Conservation (phyloP, 495 filamentous ascomycete species). For the Penicillium parvum region DNA sequence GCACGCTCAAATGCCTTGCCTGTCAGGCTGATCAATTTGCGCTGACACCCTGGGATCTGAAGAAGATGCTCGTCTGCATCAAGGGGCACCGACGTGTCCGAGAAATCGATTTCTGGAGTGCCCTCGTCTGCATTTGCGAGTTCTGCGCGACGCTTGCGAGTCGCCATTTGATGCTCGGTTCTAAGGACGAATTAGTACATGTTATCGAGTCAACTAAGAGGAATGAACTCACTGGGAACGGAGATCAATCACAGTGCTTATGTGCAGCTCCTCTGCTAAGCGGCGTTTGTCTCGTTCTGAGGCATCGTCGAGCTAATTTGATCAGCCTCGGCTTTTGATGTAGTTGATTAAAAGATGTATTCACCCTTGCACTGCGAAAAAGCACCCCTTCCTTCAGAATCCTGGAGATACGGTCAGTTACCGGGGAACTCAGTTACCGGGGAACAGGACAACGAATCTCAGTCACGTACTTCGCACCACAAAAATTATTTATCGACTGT, state of each 20-base stretch:
- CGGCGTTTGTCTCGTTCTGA: conserved; percentile 56
- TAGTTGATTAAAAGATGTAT: not conserved
- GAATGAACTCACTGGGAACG: conserved; percentile 57
- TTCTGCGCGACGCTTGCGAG: conserved; percentile 55
- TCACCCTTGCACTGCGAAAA: conserved; percentile 72
- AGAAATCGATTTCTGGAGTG: conserved; percentile 16
- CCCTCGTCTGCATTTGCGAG: conserved; percentile 10
- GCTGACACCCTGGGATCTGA: conserved; percentile 56
- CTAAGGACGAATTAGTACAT: conserved; percentile 32
- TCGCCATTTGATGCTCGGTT: conserved; percentile 68
- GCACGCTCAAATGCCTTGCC: conserved; percentile 64
- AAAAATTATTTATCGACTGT: conserved; percentile 59
- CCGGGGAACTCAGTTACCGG: not conserved
- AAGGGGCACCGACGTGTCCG: conserved; percentile 27
- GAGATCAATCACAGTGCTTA: conserved; percentile 71
- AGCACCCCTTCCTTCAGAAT: conserved; percentile 64
- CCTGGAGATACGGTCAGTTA: conserved; percentile 27
- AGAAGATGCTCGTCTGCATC: conserved; percentile 44
- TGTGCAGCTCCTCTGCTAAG: conserved; percentile 57
- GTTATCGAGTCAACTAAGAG: not conserved
- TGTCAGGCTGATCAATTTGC: conserved; percentile 64
- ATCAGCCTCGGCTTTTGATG: conserved; percentile 1
- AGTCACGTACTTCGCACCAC: conserved; percentile 46
- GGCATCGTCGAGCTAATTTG: conserved; percentile 57
- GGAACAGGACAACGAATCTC: not conserved